Evolutionary conservation across 495 filamentous ascomycete species (phyloP), one percentile per base, ranked within the genome.

Genomic region (Penicillium robsamsonii): DNA sequence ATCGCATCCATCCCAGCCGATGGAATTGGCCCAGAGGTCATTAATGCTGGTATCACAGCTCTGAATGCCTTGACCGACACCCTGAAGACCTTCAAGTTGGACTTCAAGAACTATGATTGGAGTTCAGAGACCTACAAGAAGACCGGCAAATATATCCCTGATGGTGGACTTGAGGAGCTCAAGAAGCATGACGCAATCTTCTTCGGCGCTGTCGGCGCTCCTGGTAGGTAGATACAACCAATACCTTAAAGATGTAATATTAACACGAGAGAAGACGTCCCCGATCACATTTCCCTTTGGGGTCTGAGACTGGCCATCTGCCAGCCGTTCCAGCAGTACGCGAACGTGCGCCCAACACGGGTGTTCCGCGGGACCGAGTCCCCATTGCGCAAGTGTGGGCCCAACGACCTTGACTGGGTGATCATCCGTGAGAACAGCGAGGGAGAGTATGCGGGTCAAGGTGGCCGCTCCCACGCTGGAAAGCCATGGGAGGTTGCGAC

Each of bases 371-470:
- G 79, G 20, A 78, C 74, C 5, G 66, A 71, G 49, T 81, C 80
- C 1, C 79, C 79, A 0, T 72, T 84, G 37, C 66, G 70, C 33
- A 72, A 77, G 46, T 78, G 77, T 59, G 57, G 59, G 31, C 50
- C 61, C 5, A 70, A 70, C 1, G 65, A 76, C 42, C 69, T 83
- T 0, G 79, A 83, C 68, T 82, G 79, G 81, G 74, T 83, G 4
- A 81, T 84, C 38, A 63, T 84, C 11, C 79, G 81, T 24, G 81
- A 84, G 67, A 84, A 84, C 63, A 79, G 72, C 38, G 80, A 84
- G 57, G 81, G 80, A 40, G 80, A 83, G 62, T 83, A 83, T 49
- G 77, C 80, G 15, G 81, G 80, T 0, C 81, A 84, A 50, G 81
- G 81, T 29, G 81, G 81, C 1, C 73, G 74, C 25, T 78, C 78